phyloP scores from a whole-genome alignment of 495 filamentous ascomycete genomes.

The Aspergillus steynii region DNA sequence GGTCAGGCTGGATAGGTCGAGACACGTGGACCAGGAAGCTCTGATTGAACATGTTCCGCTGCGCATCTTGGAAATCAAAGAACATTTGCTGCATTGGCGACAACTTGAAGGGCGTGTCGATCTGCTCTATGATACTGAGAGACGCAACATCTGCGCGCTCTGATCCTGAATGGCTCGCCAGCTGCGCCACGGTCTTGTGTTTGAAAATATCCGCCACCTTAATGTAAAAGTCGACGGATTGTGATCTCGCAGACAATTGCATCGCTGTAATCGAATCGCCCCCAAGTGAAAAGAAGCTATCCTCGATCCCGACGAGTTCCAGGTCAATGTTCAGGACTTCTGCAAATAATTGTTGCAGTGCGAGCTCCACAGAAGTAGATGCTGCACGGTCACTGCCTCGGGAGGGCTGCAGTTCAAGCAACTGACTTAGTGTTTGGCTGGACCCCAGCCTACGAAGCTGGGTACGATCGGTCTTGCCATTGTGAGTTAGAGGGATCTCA shows the following conservation, averaged over 20 bases:
- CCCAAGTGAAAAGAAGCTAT: slow-evolving; percentile 29
- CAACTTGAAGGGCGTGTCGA: slow-evolving; percentile 44
- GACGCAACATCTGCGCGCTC: no score
- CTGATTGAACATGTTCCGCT: slow-evolving; percentile 59
- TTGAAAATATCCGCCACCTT: no score
- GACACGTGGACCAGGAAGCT: slow-evolving; percentile 56
- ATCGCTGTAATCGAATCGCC: slow-evolving; percentile 40
- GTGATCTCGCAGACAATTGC: no score
- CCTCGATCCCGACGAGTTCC: slow-evolving; percentile 16
- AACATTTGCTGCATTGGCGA: slow-evolving; percentile 64
- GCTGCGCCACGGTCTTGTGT: no score
- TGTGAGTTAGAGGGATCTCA: slow-evolving; percentile 32
- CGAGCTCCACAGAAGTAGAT: slow-evolving; percentile 12
- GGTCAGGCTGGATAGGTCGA: slow-evolving; percentile 34
- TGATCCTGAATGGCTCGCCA: no score
- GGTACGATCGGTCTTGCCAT: slow-evolving; percentile 34
- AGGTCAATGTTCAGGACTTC: slow-evolving; percentile 3
- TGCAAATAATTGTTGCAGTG: slow-evolving; percentile 21
- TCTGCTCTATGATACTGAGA: no score
- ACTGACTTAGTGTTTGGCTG: neutral
- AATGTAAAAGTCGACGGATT: no score
- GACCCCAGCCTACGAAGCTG: slow-evolving; percentile 7
- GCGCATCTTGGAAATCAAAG: slow-evolving; percentile 46
- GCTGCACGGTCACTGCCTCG: neutral
- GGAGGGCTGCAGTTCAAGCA: slow-evolving; percentile 1